Base-by-base conservation (phyloP, 2,329 filamentous ascomycete species). In the Trichoderma sp. region DNA sequence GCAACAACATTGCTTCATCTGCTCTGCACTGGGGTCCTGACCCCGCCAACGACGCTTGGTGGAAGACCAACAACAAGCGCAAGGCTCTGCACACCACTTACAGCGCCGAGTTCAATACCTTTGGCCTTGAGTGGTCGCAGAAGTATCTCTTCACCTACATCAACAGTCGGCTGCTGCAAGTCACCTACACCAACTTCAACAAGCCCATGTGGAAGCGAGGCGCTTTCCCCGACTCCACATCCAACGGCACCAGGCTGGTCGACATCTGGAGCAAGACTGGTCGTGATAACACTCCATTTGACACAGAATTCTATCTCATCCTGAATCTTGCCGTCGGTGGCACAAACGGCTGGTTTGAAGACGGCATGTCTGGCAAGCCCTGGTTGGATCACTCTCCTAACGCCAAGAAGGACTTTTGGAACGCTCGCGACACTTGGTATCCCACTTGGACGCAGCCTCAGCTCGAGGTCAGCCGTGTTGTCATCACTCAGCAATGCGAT, bases 91-190 rank as follows among this genome's bases (percentile, higher is more conserved):
- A 94, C 82, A 93, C 91, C 6, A 93, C 92, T 1, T 97, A 91
- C 80, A 81, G 90, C 36, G 82, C 84, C 1, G 87, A 82, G 28
- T 93, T 90, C 83, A 92, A 97, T 83, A 93, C 88, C 0, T 97
- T 90, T 77, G 93, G 93, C 15, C 81, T 97, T 3, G 93, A 97
- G 81, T 97, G 93, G 93, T 94, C 90, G 66, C 88, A 95, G 76
- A 95, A 95, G 81, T 96, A 97, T 80, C 84, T 96, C 72, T 97
- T 95, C 84, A 95, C 92, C 28, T 97, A 94, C 79, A 87, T 97
- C 83, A 92, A 96, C 85, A 91, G 88, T 59, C 90, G 92, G 13
- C 88, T 97, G 23, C 85, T 94, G 32, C 93, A 95, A 80, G 92
- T 95, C 66, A 86, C 94, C 73, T 97, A 94, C 84, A 91, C 88